phyloP scores from a whole-genome alignment of 2,329 filamentous ascomycete genomes.

The Pseudopithomyces chartarum region DNA sequence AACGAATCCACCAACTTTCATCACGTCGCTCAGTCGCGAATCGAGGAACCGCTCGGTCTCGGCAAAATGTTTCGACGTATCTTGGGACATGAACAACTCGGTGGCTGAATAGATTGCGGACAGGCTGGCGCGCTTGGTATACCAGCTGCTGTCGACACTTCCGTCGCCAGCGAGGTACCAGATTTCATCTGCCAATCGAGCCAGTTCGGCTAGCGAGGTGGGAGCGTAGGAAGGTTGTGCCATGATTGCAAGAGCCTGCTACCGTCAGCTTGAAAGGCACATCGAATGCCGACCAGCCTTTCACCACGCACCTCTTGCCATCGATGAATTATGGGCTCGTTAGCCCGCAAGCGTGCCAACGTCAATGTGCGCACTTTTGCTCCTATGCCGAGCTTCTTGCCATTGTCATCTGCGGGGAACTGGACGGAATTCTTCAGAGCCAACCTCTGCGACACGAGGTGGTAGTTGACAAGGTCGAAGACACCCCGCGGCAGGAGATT shows the following conservation, averaged over 20 bases:
- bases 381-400: slow-evolving; percentile 55
- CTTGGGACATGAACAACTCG: slow-evolving; percentile 94
- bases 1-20: slow-evolving; percentile 65
- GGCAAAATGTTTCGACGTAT: slow-evolving; percentile 71
- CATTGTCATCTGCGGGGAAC: slow-evolving; percentile 42
- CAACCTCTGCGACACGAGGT: slow-evolving; percentile 70
- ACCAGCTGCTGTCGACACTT: slow-evolving; percentile 86
- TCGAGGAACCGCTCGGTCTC: slow-evolving; percentile 83
- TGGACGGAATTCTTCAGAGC: slow-evolving; percentile 58
- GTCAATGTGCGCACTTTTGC: slow-evolving; percentile 72
- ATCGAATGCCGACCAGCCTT: slow-evolving; percentile 36
- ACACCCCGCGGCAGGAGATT: slow-evolving; percentile 79
- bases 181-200: slow-evolving; percentile 86
- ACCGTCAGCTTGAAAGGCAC: slow-evolving; percentile 13
- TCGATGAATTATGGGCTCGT: slow-evolving; percentile 71
- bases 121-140: slow-evolving; percentile 70
- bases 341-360: slow-evolving; percentile 77
- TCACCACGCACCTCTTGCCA: slow-evolving; percentile 76
- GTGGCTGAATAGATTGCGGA: slow-evolving; percentile 70
- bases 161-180: slow-evolving; percentile 83
- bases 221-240: slow-evolving; percentile 80
- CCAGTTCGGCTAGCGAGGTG: slow-evolving; percentile 76
- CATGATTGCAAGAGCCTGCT: slow-evolving; percentile 85
- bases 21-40: slow-evolving; percentile 72
- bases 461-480: slow-evolving; percentile 81